phyloP scores from a whole-genome alignment of 169 alveolate species.

The Plasmodium fragile region DNA sequence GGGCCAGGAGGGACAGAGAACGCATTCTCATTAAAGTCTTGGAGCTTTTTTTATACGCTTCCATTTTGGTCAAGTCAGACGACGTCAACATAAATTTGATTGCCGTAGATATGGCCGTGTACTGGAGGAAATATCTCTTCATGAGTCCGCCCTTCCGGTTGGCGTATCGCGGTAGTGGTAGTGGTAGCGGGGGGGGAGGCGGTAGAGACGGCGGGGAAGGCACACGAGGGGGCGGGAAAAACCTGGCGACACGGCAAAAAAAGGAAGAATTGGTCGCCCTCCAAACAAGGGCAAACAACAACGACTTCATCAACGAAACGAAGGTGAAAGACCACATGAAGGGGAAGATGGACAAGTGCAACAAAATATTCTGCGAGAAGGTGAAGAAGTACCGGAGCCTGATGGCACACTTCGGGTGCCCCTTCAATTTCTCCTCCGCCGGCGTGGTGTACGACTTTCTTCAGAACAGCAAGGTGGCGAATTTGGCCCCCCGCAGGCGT shows the following conservation, averaged over 20 bases:
- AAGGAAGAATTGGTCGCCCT: background rate
- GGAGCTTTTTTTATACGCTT: conserved; percentile 29
- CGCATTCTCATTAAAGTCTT: conserved; percentile 11
- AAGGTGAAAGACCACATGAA: conserved; percentile 37
- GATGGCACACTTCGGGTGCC: conserved; percentile 38
- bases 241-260: background rate
- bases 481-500: conserved; percentile 3
- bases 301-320: conserved; percentile 13
- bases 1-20: background rate
- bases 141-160: conserved; percentile 1
- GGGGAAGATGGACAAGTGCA: conserved; percentile 49
- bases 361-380: conserved; percentile 32
- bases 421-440: conserved; percentile 60
- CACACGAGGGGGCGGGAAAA: background rate
- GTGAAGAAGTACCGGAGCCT: conserved; percentile 27
- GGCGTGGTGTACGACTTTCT: conserved; percentile 30
- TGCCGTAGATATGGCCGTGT: conserved; percentile 59
- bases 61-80: conserved; percentile 35
- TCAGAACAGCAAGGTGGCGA: conserved; percentile 13
- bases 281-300: background rate
- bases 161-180: background rate
- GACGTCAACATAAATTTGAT: conserved; percentile 25
- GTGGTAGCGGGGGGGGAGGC: background rate
- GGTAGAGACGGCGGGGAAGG: background rate
- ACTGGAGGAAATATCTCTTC: conserved; percentile 29